Evolutionary conservation across 139 green algal genomes (phyloP).

Genomic region (Cymbomonas tetramitiformis): DNA sequence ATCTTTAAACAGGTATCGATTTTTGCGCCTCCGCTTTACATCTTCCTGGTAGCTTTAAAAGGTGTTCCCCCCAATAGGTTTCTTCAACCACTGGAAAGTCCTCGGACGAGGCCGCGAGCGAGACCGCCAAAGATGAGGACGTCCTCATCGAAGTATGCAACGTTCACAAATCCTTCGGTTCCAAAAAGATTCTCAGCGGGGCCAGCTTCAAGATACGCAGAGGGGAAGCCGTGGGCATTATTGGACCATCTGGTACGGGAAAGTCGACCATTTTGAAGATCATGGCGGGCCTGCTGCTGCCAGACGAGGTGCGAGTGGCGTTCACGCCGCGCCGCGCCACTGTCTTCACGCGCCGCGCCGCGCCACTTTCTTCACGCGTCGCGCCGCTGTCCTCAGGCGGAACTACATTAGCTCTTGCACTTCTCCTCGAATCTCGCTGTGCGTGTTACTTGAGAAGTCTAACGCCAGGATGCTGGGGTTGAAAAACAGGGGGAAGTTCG

Average conservation of each 20-base stretch:
- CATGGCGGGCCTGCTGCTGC: constrained; percentile 76
- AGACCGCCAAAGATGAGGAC: constrained; percentile 42
- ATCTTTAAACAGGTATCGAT: too few species aligned
- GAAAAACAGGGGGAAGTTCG: constrained; percentile 52
- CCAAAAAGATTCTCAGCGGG: constrained; percentile 74
- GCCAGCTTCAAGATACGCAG: constrained; percentile 79
- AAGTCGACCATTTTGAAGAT: constrained; percentile 91
- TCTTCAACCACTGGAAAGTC: too few species aligned
- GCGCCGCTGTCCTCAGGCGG: too few species aligned
- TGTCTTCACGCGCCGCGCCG: neutral
- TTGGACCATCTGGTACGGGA: constrained; percentile 84
- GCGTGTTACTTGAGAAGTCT: neutral
- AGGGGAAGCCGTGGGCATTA: constrained; percentile 95
- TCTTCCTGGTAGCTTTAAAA: too few species aligned
- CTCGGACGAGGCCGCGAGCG: too few species aligned
- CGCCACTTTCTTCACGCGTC: too few species aligned
- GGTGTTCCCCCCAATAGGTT: too few species aligned
- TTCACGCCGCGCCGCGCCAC: too few species aligned
- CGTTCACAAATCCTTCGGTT: constrained; percentile 91
- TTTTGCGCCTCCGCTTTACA: too few species aligned
- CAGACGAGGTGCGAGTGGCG: constrained; percentile 48
- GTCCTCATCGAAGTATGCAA: constrained; percentile 81
- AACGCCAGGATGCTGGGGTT: constrained; percentile 1
- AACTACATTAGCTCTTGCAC: too few species aligned
- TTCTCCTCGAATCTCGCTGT: too few species aligned